phyloP scores from a whole-genome alignment of 2,329 filamentous ascomycete species.

The Dactylella cylindrospora region DNA sequence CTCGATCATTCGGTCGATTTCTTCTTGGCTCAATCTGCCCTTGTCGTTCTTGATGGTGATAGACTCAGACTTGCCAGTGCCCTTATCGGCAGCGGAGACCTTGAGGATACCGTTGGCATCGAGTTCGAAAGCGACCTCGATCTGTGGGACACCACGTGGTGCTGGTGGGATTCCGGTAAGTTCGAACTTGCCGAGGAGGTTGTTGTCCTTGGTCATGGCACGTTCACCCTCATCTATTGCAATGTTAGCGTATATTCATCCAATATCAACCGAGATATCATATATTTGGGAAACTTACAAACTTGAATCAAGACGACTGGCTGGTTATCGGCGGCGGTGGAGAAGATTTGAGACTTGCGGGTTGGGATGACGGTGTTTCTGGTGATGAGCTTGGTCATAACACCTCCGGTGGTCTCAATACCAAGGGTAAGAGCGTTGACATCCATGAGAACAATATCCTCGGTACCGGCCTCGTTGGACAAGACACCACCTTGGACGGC shows the following conservation, averaged over 20 bases:
- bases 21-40: constrained; percentile 91
- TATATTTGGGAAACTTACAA: constrained; percentile 54
- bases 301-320: constrained; percentile 93
- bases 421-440: constrained; percentile 94
- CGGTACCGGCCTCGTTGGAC: constrained; percentile 78
- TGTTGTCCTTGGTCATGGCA: constrained; percentile 94
- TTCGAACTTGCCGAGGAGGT: constrained; percentile 96
- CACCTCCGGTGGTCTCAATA: constrained; percentile 95
- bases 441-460: constrained; percentile 88
- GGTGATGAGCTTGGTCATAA: constrained; percentile 96
- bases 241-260: constrained; percentile 11
- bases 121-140: constrained; percentile 96
- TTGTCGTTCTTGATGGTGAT: constrained; percentile 99
- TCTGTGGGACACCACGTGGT: constrained; percentile 93
- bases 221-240: constrained; percentile 75
- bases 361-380: constrained; percentile 94
- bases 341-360: constrained; percentile 97
- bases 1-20: constrained; percentile 98
- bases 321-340: constrained; percentile 94
- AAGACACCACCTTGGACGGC: constrained; percentile 96
- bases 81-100: constrained; percentile 95
- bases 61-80: constrained; percentile 92
- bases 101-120: constrained; percentile 98
- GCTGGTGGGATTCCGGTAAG: constrained; percentile 93
- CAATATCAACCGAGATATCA: background rate